These are phyloP conservation scores for Phytophthora uliginosa DNA, from an alignment of 352 stramenopile genomes.

Conservation along the genomic window DNA sequence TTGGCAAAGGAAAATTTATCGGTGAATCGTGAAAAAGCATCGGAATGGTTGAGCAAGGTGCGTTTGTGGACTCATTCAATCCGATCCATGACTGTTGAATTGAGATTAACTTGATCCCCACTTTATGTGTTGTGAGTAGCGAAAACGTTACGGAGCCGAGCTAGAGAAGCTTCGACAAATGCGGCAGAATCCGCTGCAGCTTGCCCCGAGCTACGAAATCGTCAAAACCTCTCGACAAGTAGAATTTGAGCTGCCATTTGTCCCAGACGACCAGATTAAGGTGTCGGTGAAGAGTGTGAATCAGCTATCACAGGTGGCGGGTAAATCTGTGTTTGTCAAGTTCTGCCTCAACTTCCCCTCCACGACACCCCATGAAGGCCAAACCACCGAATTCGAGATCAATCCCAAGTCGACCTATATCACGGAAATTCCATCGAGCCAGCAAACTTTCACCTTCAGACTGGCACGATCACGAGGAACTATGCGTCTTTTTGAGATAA, in stretches of 20 bases:
- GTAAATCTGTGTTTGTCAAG: conserved; percentile 74
- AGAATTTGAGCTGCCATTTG: conserved; percentile 51
- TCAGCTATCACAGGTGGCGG: conserved; percentile 45
- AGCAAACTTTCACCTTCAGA: conserved; percentile 55
- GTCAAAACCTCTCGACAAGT: conserved; percentile 49
- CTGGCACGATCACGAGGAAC: conserved; percentile 71
- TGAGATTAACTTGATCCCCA: neutral
- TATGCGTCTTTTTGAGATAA: conserved; percentile 84
- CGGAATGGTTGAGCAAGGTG: conserved; percentile 71
- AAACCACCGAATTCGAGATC: conserved; percentile 55
- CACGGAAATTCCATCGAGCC: conserved; percentile 26
- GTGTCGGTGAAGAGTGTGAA: conserved; percentile 62
- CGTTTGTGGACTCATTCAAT: neutral
- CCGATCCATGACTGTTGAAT: neutral
- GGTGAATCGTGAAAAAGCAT: conserved; percentile 57
- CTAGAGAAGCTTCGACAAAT: conserved; percentile 64
- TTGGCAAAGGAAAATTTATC: conserved; percentile 65
- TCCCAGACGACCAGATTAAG: conserved; percentile 65
- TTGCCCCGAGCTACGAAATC: conserved; percentile 55
- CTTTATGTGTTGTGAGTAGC: conserved; percentile 35
- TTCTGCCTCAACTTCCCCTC: conserved; percentile 83
- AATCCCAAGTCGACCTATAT: conserved; percentile 38
- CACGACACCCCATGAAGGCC: conserved; percentile 62
- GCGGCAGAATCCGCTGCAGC: conserved; percentile 59
- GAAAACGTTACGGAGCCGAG: conserved; percentile 67